Evolutionary conservation across 2,329 filamentous ascomycete species (phyloP).

Genomic region (Ascochyta koolunga): DNA sequence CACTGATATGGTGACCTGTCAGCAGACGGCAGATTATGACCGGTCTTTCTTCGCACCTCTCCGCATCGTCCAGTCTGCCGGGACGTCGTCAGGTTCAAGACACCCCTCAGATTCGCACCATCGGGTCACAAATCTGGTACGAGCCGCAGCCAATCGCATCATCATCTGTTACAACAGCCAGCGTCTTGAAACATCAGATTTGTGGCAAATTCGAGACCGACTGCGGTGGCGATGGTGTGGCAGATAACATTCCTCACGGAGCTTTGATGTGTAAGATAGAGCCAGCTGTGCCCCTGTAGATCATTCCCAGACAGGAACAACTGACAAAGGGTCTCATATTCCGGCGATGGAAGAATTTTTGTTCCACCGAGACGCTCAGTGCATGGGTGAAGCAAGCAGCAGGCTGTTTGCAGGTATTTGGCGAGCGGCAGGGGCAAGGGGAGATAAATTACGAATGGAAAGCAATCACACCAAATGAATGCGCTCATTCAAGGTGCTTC

Average conservation of each 20-base stretch:
- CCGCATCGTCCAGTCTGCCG: conserved; percentile 36
- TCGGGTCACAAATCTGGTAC: conserved; percentile 10
- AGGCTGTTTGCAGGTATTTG: conserved; percentile 16
- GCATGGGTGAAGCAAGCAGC: conserved; percentile 17
- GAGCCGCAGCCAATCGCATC: conserved; percentile 7
- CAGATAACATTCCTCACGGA: conserved; percentile 18
- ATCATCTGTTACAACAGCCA: conserved; percentile 24
- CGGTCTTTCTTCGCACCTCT: conserved; percentile 30
- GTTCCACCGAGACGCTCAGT: conserved; percentile 16
- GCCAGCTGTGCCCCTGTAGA: conserved; percentile 27
- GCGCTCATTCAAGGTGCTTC: conserved; percentile 22
- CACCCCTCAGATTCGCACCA: conserved; percentile 5
- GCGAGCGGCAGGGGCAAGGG: conserved; percentile 26
- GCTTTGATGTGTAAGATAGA: conserved; percentile 20
- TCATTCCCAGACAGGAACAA: conserved; percentile 14
- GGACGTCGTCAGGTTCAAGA: conserved; percentile 23
- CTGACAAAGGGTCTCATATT: conserved; percentile 13
- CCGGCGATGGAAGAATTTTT: conserved; percentile 17
- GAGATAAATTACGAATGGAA: conserved; percentile 37
- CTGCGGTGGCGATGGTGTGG: conserved; percentile 26
- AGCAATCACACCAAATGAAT: conserved; percentile 23
- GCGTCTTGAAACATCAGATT: conserved; percentile 27
- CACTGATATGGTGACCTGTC: conserved; percentile 24
- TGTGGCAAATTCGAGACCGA: conserved; percentile 20
- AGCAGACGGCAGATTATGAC: conserved; percentile 27